A percentile compares a stretch with the other conserved stretches of the same genome.
Evolutionary conservation across 345 rosid genomes (phyloP).

Genomic region (Gossypium sturtianum): DNA sequence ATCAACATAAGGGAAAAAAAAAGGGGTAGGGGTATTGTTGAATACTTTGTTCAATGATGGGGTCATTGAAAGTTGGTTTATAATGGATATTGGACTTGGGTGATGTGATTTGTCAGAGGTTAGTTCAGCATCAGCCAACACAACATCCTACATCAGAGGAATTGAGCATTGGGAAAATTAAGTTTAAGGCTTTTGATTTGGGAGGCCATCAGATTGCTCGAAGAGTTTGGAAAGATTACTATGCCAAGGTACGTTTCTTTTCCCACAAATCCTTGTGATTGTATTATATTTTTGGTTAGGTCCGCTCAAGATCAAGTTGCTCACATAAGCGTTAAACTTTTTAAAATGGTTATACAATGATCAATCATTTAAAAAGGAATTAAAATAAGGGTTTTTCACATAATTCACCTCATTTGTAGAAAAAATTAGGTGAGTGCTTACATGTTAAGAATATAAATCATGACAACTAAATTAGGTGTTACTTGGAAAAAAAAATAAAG

Average conservation of each 20-base stretch:
- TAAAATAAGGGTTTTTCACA: too few species aligned
- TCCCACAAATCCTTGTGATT: neutral
- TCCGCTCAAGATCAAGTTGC: too few species aligned
- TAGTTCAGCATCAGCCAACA: slow-evolving; percentile 79
- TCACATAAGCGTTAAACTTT: too few species aligned
- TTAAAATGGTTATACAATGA: too few species aligned
- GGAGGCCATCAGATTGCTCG: slow-evolving; percentile 88
- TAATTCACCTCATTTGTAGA: too few species aligned
- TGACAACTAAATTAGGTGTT: too few species aligned
- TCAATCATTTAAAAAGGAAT: too few species aligned
- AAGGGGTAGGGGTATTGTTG: neutral
- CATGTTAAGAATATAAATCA: too few species aligned
- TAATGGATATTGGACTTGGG: neutral
- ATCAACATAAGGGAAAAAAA: neutral
- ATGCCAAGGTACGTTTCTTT: slow-evolving; percentile 48
- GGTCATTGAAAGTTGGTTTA: neutral
- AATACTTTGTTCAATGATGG: neutral
- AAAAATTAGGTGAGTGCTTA: too few species aligned
- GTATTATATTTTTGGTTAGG: neutral
- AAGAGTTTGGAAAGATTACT: slow-evolving; percentile 82
- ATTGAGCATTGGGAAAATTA: slow-evolving; percentile 72
- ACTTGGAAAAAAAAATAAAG: too few species aligned
- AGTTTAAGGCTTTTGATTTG: slow-evolving; percentile 79
- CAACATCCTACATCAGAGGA: slow-evolving; percentile 82
- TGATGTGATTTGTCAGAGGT: slow-evolving; percentile 35